Evolutionary conservation across 495 filamentous ascomycete species (phyloP).

Genomic region (Aspergillus indologenus): DNA sequence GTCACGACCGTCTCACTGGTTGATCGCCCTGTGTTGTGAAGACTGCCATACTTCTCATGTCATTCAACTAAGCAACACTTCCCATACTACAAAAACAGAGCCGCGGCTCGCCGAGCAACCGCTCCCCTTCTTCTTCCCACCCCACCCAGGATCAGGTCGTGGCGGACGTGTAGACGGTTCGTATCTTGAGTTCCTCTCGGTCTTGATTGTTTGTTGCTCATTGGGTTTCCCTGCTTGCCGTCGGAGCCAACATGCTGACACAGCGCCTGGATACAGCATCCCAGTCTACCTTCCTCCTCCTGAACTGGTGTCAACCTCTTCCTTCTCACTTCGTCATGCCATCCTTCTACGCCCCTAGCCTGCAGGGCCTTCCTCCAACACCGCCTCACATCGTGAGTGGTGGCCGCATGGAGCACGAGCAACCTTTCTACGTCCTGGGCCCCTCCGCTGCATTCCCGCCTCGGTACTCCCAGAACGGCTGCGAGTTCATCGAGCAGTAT

Average conservation of each 20-base stretch:
- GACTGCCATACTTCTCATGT: constrained; percentile 32
- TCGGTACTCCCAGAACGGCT: constrained; percentile 47
- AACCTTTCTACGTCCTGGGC: constrained; percentile 39
- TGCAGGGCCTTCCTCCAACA: constrained; percentile 45
- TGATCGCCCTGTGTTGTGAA: constrained; percentile 28
- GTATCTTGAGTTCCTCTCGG: constrained; percentile 21
- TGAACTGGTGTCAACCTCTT: constrained; percentile 33
- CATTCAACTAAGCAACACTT: constrained; percentile 43
- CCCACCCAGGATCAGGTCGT: constrained; percentile 39
- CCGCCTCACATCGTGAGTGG: constrained; percentile 43
- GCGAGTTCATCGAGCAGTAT: constrained; percentile 51
- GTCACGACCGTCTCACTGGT: constrained; percentile 24
- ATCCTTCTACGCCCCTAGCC: constrained; percentile 44
- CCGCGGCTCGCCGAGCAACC: constrained; percentile 43
- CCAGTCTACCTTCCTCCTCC: constrained; percentile 40
- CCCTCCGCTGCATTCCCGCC: constrained; percentile 40
- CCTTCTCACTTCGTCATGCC: constrained; percentile 33
- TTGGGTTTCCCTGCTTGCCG: constrained; percentile 10
- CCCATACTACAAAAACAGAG: constrained; percentile 34
- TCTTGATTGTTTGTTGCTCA: constrained; percentile 8
- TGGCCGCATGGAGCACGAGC: constrained; percentile 41
- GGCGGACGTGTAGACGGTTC: constrained; percentile 49
- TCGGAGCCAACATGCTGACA: constrained; percentile 15
- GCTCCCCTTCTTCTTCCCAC: constrained; percentile 27
- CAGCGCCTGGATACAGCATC: constrained; percentile 14